Base-by-base conservation (phyloP, 306 rosid species). In the Arachis stenosperma region DNA sequence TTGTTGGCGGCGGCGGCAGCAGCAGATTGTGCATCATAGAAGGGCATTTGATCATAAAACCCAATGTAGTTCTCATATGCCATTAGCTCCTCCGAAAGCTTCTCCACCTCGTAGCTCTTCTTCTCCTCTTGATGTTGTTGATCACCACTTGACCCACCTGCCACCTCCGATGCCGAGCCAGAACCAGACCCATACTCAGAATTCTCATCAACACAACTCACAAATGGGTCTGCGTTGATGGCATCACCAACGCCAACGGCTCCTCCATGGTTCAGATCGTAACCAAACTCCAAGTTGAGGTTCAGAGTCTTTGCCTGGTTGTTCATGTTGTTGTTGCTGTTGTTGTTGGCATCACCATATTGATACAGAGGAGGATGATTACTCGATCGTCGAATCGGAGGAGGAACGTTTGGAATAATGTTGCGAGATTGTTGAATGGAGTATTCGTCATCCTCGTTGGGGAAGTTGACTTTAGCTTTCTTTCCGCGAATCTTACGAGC, bases 401-500 rank as follows among this genome's bases (percentile, higher is more conserved):
- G 56, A 7, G 73, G 76, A 2, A 57, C 22, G 5, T 11, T 11
- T 9, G 5, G 5, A 39, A 4, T 69, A 15, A 33, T 2, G 4
- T 33, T 33, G 37, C 33, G 55, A 47, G 53, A 59, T 71, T 71
- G 84, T 71, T 71, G 84, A 68, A 41, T 9, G 13, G 74, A 30
- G 52, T 30, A 55, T 4, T 14, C 13, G 13, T 82, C 79, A 2
- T 82, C 87, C 47, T 88, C 96, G 51, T 84, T 88, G 36, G 93
- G 93, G 78, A 92, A 92, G 65, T 92, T 92, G 8, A 92, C 93
- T 76, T 89, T 92, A 47, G 97, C 97, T 68, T 92, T 89, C 61
- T 79, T 86, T 42, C 97, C 96, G 2, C 97, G 93, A 67, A 92
- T 92, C 61, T 65, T 84, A 6, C 97, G 85, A 67, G 96, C 97